A percentile compares a stretch with the other conserved stretches of the same genome.
These are phyloP conservation scores for Simmondsia chinensis DNA, from an alignment of 148 eudicot species.

Conservation along the genomic window DNA sequence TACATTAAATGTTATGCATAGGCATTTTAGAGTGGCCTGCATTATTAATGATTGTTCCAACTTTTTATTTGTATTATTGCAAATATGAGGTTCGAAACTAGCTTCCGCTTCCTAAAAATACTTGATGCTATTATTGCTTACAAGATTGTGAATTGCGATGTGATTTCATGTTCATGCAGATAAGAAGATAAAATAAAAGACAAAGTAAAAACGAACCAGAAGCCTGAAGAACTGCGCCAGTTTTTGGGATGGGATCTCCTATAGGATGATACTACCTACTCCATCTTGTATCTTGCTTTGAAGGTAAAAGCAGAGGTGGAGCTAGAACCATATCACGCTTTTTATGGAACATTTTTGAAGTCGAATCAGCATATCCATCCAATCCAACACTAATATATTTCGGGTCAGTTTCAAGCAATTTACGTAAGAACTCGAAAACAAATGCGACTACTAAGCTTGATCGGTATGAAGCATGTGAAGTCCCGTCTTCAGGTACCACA, in stretches of 20 bases:
- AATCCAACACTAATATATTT: neutral
- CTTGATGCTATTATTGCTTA: too few species aligned
- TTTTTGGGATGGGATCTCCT: conserved; percentile 43
- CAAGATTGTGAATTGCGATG: too few species aligned
- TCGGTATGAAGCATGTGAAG: conserved; percentile 33
- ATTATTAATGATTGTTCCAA: too few species aligned
- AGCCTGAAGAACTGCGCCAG: conserved; percentile 57
- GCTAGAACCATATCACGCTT: neutral
- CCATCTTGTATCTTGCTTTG: conserved; percentile 41
- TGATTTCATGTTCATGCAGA: too few species aligned
- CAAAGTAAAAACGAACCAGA: too few species aligned
- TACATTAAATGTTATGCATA: too few species aligned
- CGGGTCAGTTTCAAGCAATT: conserved; percentile 12
- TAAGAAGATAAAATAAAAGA: too few species aligned
- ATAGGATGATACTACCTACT: conserved; percentile 40
- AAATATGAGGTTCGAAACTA: too few species aligned
- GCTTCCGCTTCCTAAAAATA: too few species aligned
- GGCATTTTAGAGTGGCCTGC: too few species aligned
- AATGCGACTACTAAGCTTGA: conserved; percentile 51
- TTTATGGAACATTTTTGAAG: neutral
- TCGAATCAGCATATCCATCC: conserved; percentile 9
- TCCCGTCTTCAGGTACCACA: conserved; percentile 46
- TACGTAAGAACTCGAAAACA: conserved; percentile 43
- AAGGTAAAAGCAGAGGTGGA: conserved; percentile 24
- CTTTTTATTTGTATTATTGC: too few species aligned